Evolutionary conservation across 345 rosid species (phyloP).

Genomic region (Eucalyptus erythrocorys): DNA sequence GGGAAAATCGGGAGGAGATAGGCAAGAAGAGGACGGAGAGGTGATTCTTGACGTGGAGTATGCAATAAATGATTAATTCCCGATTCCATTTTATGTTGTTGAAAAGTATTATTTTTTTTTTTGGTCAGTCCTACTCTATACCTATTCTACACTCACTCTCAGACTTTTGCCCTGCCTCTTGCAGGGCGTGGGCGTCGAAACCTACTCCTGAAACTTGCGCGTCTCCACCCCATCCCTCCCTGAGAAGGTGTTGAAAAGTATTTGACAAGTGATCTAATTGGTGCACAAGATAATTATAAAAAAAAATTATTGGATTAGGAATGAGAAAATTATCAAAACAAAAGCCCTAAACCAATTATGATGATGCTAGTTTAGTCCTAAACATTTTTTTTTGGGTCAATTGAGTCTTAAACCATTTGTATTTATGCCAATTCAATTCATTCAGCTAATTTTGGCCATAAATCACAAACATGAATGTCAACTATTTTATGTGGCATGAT

Average conservation of each 20-base stretch:
- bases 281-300: neutral
- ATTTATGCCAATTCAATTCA: too few relatives aligned
- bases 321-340: too few relatives aligned
- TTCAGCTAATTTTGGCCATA: accelerated
- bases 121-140: too few relatives aligned
- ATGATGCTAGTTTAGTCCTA: accelerated
- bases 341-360: too few relatives aligned
- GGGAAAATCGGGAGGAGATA: neutral
- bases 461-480: too few relatives aligned
- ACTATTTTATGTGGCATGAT: accelerated
- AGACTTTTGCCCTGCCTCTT: too few relatives aligned
- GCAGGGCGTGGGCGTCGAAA: too few relatives aligned
- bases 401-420: too few relatives aligned
- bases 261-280: neutral
- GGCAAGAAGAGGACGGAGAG: neutral
- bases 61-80: neutral
- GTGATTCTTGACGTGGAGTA: neutral
- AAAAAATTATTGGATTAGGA: neutral
- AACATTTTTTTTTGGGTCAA: accelerated
- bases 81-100: neutral
- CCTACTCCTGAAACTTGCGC: too few relatives aligned
- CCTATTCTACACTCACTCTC: too few relatives aligned
- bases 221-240: too few relatives aligned
- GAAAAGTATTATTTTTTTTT: neutral
- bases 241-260: neutral